Base-by-base conservation (phyloP, 2,329 filamentous ascomycete genomes). In the Epichloe gansuensis region DNA sequence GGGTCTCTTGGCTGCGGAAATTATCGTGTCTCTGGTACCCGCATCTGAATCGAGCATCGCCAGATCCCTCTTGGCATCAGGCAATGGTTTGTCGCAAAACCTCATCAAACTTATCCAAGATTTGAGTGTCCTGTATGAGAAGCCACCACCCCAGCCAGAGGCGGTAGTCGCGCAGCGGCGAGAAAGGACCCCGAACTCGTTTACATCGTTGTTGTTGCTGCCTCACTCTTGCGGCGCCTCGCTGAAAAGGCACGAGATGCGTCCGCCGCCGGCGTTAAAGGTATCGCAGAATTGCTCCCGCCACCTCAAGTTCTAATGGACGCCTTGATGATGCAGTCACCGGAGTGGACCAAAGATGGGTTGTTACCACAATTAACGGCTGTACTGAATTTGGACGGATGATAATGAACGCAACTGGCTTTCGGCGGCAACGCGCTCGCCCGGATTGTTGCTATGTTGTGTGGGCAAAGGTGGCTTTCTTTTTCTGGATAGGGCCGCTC, bases 1-100 rank as follows among this genome's bases (percentile, higher is more conserved):
- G 69, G 91, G 90, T 1, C 80, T 97, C 61, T 75, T 97, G 5
- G 87, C 90, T 1, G 91, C 89, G 0, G 91, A 97, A 59, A 94
- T 97, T 50, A 72, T 97, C 3, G 82, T 89, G 0, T 83, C 83
- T 9, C 74, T 96, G 12, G 81, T 82, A 3, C 85, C 85, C 2
- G 78, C 78, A 4, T 76, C 81, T n/a, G 89, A 94, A 58, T 78
- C 77, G 15, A 78, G 81, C 4, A 70, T 96, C 7, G 85, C 91
- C 4, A 81, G 81, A 52, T 75, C 80, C 0, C 97, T 93, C 91
- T 77, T 97, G 7, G 81, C 84, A 41, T 89, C 87, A 3, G 82
- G 85, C 43, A 90, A 94, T 60, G 88, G 87, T 0, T 93, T 95
- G 66, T 85, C 88, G 1, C 81, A 86, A 54, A 91, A 85, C 60